Evolutionary conservation across 345 rosid genomes (phyloP).

Genomic region (Anacardium occidentale): DNA sequence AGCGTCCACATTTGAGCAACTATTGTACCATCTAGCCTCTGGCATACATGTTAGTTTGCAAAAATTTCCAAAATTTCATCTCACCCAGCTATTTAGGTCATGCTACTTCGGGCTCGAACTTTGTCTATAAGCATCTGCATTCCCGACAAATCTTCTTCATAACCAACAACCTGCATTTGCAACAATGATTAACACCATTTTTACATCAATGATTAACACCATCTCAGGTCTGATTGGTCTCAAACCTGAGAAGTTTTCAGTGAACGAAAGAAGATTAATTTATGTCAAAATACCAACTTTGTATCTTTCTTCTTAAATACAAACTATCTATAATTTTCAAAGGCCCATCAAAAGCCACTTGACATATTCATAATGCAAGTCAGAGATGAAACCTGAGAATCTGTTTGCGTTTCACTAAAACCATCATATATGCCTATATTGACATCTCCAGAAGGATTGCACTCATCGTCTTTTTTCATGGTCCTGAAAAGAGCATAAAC

Average conservation of each 20-base stretch:
- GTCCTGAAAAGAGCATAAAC: conserved; percentile 34
- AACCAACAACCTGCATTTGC: conserved; percentile 71
- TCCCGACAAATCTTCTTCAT: conserved; percentile 95
- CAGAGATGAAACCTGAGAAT: conserved; percentile 72
- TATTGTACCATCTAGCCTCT: neutral
- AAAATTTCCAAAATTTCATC: neutral
- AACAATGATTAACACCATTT: neutral
- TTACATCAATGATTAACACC: too few relatives aligned
- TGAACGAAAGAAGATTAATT: neutral
- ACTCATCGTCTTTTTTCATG: conserved; percentile 39
- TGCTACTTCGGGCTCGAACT: conserved; percentile 82
- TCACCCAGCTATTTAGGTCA: conserved; percentile 25
- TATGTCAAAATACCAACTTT: neutral
- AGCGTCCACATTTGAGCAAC: neutral
- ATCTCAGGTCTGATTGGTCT: too few relatives aligned
- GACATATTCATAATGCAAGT: conserved; percentile 10
- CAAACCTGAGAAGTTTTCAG: neutral
- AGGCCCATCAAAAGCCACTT: neutral
- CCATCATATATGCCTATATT: conserved; percentile 43
- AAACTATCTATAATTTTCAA: neutral
- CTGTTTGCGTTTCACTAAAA: conserved; percentile 96
- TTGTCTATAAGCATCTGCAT: conserved; percentile 95
- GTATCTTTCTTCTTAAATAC: neutral
- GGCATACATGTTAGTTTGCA: neutral
- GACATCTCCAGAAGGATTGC: conserved; percentile 36